Evolutionary conservation across 2,329 filamentous ascomycete species (phyloP), one percentile per base, ranked within the genome.

Genomic region (Monosporascus cannonballus): DNA sequence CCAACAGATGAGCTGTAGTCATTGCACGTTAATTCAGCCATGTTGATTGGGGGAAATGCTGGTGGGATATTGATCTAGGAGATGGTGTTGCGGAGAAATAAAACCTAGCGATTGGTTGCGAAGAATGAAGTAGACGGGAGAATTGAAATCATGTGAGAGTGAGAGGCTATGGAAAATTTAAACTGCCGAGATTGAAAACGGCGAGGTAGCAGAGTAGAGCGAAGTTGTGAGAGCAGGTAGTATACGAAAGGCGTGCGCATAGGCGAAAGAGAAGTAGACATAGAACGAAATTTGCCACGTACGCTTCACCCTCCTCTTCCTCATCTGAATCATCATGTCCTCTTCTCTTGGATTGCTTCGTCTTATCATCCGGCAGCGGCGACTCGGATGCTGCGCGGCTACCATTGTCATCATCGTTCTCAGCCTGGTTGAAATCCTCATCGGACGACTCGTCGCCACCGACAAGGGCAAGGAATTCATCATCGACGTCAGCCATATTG

Each of bases 391-490:
- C 77, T 59, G 78, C 75, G 64, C 82, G 73, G 69, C 81, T 77
- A 62, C 73, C 72, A 63, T 76, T 75, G 70, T 76, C 74, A 65
- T 75, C 73, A 63, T 73, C 72, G 63, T 76, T 75, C 71, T 76
- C 74, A 65, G 75, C 73, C 71, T 72, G 70, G 68, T 71, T 76
- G 52, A 71, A 68, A 51, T 75, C 79, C 70, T 83, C 81, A 62
- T 81, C 81, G 54, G 83, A 81, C 50, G 76, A 79, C 55, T 78
- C 78, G 56, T 83, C 87, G 61, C 89, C 90, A 64, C 90, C 94
- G 51, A 92, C 94, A 59, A 97, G 85, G 66, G 90, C 92, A 59
- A 97, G 86, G 60, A 97, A 85, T 75, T 96, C 93, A 64, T 93
- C 91, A 68, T 97, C 93, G 61, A 96, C 81, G 67, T 93, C 89